Conservation (phyloP, 805 yeast species). For the Candida michaelii region DNA sequence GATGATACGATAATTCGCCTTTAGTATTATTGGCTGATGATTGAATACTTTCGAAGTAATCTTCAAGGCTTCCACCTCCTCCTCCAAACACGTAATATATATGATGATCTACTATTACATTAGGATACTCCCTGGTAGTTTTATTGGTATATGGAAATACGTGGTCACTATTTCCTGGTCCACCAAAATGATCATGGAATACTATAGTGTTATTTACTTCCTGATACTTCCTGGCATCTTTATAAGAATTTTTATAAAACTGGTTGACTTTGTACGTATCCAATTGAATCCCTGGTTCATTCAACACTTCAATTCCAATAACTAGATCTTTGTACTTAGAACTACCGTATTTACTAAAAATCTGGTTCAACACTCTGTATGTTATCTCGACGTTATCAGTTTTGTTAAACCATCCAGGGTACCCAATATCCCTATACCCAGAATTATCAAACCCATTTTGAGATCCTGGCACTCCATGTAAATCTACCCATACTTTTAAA, state of each 20-base stretch:
- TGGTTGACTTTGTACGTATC: slow-evolving; percentile 21
- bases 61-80: slow-evolving; percentile 26
- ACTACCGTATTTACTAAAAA: slow-evolving; percentile 35
- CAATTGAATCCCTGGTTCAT: slow-evolving; percentile 35
- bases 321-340: slow-evolving; percentile 29
- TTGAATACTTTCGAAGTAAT: slow-evolving; percentile 29
- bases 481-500: slow-evolving; percentile 69
- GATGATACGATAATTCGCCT: too few species aligned
- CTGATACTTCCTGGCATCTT: slow-evolving; percentile 31
- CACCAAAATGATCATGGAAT: slow-evolving; percentile 54
- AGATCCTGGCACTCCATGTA: slow-evolving; percentile 84
- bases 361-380: slow-evolving; percentile 29
- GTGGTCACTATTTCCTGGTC: too few species aligned
- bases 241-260: slow-evolving; percentile 30
- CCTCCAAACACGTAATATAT: slow-evolving; percentile 39
- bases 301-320: slow-evolving; percentile 40
- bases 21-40: slow-evolving; percentile 30
- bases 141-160: too few species aligned
- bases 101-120: slow-evolving; percentile 41
- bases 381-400: slow-evolving; percentile 30
- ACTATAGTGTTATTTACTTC: slow-evolving; percentile 44
- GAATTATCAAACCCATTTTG: slow-evolving; percentile 88
- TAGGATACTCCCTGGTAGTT: neutral
- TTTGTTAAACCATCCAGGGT: slow-evolving; percentile 36
- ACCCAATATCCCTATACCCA: slow-evolving; percentile 53